Base-by-base conservation (phyloP, 257 asterid genomes). In the Solanum pennellii region DNA sequence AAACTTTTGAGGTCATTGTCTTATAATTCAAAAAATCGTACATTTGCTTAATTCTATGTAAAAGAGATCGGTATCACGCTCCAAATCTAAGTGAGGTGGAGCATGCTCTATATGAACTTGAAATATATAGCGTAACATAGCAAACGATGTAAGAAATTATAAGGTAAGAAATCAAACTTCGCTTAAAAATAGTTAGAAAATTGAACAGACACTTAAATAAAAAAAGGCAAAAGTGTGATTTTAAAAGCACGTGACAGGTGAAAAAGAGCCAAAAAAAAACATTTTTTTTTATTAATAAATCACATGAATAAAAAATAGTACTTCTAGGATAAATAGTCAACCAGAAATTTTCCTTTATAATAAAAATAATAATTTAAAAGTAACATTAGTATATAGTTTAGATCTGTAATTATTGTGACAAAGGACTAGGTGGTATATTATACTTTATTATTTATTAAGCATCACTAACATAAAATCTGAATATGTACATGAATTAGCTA, bases 201-300 rank as follows among this genome's bases (percentile, higher is more conserved):
- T 35, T 5, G 1, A 35, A 5, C 39, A 0, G 0, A 1, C 7
- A 35, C 39, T 35, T 35, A 5, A 35, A n/a, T n/a, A n/a, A 5
- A 35, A 35, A 35, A 35, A 1, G 1, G 1, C 6, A 35, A 0
- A 1, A 35, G 1, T 5, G 39, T 35, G 7, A 35, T 35, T 35
- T 35, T 35, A 35, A 5, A 35, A 35, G 37, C 37, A 4, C 0
- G 7, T 35, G 39, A 37, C 7, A 6, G 39, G 1, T 37, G 39
- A 5, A 6, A 37, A 6, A 6, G 39, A 37, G 39, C 39, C 39
- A 0, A 37, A 37, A 37, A 37, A 35, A 5, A 5, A 5, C 0
- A 27, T 18, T 52, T 59, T 14, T 47, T 47, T 20, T 20, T 0
- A 3, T 45, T 45, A 21, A 60, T 60, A 60, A 60, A 60, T 23